Percentiles rank a stretch among this genome's conserved stretches.
Conservation (phyloP, 495 filamentous ascomycete species). For the Podospora appendiculata region DNA sequence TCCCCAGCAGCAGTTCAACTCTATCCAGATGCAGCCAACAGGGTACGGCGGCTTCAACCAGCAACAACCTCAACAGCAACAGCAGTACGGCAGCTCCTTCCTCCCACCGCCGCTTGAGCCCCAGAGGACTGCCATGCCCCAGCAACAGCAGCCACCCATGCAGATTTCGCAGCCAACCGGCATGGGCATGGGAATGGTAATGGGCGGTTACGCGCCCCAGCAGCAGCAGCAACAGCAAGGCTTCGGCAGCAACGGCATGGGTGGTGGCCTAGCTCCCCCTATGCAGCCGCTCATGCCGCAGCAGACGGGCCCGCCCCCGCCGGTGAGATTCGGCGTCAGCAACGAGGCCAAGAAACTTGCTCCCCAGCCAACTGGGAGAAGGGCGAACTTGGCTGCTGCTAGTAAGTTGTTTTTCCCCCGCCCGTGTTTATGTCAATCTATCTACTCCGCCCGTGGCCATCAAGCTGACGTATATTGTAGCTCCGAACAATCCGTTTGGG, state of each 20-base stretch:
- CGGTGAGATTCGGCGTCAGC: constrained; percentile 79
- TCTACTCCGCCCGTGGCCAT: neutral
- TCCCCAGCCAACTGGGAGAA: constrained; percentile 81
- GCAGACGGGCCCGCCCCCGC: constrained; percentile 88
- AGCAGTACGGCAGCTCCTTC: constrained; percentile 51
- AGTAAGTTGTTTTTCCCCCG: constrained; percentile 64
- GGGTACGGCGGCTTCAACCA: constrained; percentile 53
- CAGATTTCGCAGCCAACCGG: constrained; percentile 25
- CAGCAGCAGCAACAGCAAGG: constrained; percentile 46
- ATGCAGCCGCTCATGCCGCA: constrained; percentile 62
- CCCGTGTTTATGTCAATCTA: neutral
- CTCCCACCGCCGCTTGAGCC: constrained; percentile 44
- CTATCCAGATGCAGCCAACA: constrained; percentile 56
- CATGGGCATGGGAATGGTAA: constrained; percentile 43
- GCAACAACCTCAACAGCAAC: constrained; percentile 44
- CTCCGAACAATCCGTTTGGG: constrained; percentile 87
- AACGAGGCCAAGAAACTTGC: constrained; percentile 64
- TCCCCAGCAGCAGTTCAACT: constrained; percentile 29
- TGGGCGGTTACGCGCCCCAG: constrained; percentile 50
- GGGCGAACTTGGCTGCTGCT: constrained; percentile 85
- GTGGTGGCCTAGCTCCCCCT: constrained; percentile 1
- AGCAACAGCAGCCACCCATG: constrained; percentile 36
- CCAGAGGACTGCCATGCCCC: constrained; percentile 38
- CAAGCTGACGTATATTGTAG: constrained; percentile 34
- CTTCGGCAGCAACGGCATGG: constrained; percentile 5